A percentile compares a stretch with the other conserved stretches of the same genome.
Conservation (phyloP, 2,329 filamentous ascomycete species). For the Gaeumannomyces sp. region DNA sequence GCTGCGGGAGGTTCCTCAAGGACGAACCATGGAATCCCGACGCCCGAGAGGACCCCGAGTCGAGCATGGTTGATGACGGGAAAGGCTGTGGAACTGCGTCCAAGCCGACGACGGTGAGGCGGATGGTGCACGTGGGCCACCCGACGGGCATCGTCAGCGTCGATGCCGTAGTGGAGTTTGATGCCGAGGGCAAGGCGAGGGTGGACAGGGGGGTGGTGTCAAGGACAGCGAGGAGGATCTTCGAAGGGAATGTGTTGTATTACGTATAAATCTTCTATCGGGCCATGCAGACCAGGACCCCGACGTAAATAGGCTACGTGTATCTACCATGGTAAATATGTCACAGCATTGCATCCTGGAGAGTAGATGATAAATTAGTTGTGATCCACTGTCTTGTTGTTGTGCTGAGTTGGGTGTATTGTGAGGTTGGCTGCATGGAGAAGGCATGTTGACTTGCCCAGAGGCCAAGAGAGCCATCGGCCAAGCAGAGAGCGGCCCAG, state of each 20-base stretch:
- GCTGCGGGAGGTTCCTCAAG: neutral
- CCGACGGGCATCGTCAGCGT: constrained; percentile 15
- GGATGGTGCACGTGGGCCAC: constrained; percentile 1
- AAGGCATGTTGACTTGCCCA: no score
- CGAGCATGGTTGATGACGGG: neutral
- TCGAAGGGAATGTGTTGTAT: constrained; percentile 26
- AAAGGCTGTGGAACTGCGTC: neutral
- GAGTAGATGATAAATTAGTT: no score
- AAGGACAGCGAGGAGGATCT: constrained; percentile 25
- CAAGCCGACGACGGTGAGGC: neutral
- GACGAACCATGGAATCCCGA: neutral
- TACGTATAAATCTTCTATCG: constrained; percentile 12
- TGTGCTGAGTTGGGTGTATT: no score
- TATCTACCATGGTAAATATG: no score
- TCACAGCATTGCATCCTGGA: no score
- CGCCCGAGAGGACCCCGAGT: constrained; percentile 4
- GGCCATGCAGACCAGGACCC: no score
- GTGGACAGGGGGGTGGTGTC: constrained; percentile 24
- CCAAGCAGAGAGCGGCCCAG: no score
- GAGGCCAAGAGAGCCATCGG: no score
- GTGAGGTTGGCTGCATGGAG: no score
- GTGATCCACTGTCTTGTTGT: no score
- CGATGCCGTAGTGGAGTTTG: constrained; percentile 17
- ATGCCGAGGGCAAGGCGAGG: constrained; percentile 11
- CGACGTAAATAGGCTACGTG: no score